A percentile compares a stretch with the other conserved stretches of the same genome.
Evolutionary conservation across 106 monocot species (phyloP).

Genomic region (Phalaenopsis equestris): DNA sequence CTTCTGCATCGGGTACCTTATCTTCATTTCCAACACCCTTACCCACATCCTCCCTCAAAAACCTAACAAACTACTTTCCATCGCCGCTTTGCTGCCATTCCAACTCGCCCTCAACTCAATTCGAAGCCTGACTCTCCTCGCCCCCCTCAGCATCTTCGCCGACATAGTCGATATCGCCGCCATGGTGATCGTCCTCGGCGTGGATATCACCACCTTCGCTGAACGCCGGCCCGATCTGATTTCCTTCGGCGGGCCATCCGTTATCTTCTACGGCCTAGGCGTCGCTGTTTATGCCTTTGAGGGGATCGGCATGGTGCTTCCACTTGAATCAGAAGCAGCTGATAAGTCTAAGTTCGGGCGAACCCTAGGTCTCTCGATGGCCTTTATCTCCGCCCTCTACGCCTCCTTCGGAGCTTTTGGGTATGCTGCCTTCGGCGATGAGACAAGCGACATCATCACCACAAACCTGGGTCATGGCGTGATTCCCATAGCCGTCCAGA

Average conservation of each 20-base stretch:
- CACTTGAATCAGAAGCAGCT: slow-evolving; percentile 41
- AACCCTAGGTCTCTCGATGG: slow-evolving; percentile 49
- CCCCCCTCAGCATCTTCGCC: slow-evolving; percentile 58
- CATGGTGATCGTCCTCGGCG: slow-evolving; percentile 48
- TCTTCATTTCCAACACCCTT: slow-evolving; percentile 50
- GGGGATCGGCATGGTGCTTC: slow-evolving; percentile 59
- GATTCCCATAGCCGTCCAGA: slow-evolving; percentile 34
- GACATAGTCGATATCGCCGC: slow-evolving; percentile 58
- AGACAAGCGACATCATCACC: slow-evolving; percentile 54
- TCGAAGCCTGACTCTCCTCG: slow-evolving; percentile 44
- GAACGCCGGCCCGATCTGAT: neutral
- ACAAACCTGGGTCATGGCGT: slow-evolving; percentile 42
- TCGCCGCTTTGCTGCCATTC: slow-evolving; percentile 42
- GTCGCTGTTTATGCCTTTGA: slow-evolving; percentile 59
- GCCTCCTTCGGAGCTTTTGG: slow-evolving; percentile 50
- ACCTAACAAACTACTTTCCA: slow-evolving; percentile 28
- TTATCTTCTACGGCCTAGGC: slow-evolving; percentile 42
- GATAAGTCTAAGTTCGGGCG: slow-evolving; percentile 32
- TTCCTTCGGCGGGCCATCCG: slow-evolving; percentile 20
- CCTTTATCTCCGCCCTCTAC: slow-evolving; percentile 36
- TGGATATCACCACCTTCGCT: slow-evolving; percentile 19
- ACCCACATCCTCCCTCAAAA: slow-evolving; percentile 23
- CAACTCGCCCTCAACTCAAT: slow-evolving; percentile 59
- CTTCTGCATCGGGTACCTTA: slow-evolving; percentile 51
- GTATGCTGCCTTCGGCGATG: slow-evolving; percentile 50